Percentiles rank a stretch among this genome's conserved stretches.
phyloP scores from a whole-genome alignment of 2,329 filamentous ascomycete genomes.

The Sclerotinia spermophila region DNA sequence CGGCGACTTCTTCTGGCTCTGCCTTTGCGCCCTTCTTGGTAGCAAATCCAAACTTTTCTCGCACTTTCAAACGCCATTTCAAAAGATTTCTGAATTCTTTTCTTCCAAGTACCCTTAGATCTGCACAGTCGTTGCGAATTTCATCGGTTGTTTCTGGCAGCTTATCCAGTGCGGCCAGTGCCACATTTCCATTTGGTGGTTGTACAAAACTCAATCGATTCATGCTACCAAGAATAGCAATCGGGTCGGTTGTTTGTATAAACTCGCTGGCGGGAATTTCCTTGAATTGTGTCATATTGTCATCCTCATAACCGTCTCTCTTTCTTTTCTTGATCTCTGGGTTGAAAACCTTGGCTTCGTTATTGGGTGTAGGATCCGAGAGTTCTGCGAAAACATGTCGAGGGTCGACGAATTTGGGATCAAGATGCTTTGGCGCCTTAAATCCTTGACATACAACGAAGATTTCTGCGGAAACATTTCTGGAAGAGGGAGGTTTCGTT shows the following conservation, averaged over 20 bases:
- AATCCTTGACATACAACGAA: conserved; percentile 96
- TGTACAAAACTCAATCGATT: conserved; percentile 84
- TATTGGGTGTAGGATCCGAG: conserved; percentile 80
- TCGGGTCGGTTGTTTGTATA: conserved; percentile 88
- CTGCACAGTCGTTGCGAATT: conserved; percentile 71
- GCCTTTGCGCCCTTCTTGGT: conserved; percentile 54
- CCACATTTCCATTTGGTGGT: conserved; percentile 75
- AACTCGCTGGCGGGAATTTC: conserved; percentile 87
- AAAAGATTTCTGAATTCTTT: conserved; percentile 92
- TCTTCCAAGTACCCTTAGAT: conserved; percentile 85
- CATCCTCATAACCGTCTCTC: conserved; percentile 95
- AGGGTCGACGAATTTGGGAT: conserved; percentile 88
- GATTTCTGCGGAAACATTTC: conserved; percentile 96
- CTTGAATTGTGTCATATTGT: conserved; percentile 89
- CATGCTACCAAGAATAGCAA: conserved; percentile 80
- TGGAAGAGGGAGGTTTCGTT: conserved; percentile 91
- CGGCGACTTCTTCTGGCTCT: conserved; percentile 60
- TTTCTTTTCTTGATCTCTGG: conserved; percentile 97
- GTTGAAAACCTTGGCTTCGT: conserved; percentile 97
- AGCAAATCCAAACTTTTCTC: conserved; percentile 85
- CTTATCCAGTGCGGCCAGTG: conserved; percentile 78
- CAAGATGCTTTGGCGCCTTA: conserved; percentile 90
- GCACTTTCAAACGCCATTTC: conserved; percentile 82
- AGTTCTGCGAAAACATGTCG: conserved; percentile 89
- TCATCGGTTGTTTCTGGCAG: conserved; percentile 84